Percentiles rank a stretch among this genome's conserved stretches.
Conservation (phyloP, 768 basidiomycete genomes). For the Phallus indusiatus region DNA sequence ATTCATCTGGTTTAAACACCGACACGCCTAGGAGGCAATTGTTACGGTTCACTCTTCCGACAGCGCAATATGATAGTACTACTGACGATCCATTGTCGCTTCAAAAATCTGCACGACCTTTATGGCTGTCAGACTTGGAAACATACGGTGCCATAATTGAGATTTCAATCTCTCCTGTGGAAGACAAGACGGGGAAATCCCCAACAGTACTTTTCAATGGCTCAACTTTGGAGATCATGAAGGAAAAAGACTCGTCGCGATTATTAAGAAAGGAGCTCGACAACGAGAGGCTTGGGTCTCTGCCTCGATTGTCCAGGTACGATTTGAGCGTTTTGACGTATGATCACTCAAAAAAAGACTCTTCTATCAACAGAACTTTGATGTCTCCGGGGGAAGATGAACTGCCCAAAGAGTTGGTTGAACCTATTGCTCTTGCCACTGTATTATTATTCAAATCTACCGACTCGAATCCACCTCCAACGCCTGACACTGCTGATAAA, state of each 20-base stretch:
- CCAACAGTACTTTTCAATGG: slow-evolving; percentile 30
- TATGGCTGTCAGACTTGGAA: slow-evolving; percentile 63
- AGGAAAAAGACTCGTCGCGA: slow-evolving; percentile 52
- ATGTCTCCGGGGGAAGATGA: background rate
- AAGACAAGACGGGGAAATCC: slow-evolving; percentile 22
- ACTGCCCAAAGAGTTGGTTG: slow-evolving; percentile 12
- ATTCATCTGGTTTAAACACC: slow-evolving; percentile 56
- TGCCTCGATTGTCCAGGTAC: slow-evolving; percentile 62
- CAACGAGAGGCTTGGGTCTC: slow-evolving; percentile 57
- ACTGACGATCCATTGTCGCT: slow-evolving; percentile 73
- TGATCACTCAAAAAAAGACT: background rate
- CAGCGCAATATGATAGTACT: slow-evolving; percentile 67
- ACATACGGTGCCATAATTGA: slow-evolving; percentile 46
- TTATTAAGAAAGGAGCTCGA: slow-evolving; percentile 61
- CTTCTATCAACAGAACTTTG: background rate
- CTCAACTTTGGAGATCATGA: slow-evolving; percentile 35
- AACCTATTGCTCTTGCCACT: slow-evolving; percentile 16
- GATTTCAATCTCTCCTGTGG: slow-evolving; percentile 41
- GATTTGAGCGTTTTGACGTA: slow-evolving; percentile 15
- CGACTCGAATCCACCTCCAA: background rate
- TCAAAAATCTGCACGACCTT: slow-evolving; percentile 54
- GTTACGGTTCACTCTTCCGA: slow-evolving; percentile 69
- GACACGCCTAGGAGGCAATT: slow-evolving; percentile 58
- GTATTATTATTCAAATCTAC: slow-evolving; percentile 10
- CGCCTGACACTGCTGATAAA: background rate